Percentiles rank a stretch among this genome's conserved stretches.
Evolutionary conservation across 2,329 filamentous ascomycete species (phyloP).

Genomic region (Nothomitra cinnamomea): DNA sequence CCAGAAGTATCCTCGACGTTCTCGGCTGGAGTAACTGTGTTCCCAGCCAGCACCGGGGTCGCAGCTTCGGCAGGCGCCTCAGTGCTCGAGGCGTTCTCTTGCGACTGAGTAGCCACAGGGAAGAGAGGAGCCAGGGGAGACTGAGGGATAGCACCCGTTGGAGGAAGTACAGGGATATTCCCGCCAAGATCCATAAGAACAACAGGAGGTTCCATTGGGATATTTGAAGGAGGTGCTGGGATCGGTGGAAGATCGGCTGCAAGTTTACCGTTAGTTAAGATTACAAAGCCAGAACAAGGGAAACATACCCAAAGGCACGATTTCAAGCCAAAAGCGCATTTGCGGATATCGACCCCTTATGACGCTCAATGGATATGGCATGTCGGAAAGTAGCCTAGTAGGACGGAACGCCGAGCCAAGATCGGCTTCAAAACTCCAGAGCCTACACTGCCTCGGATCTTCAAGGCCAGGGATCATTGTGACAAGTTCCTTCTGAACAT

Average conservation of each 20-base stretch:
- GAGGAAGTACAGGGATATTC: background rate
- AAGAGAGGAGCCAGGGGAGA: background rate
- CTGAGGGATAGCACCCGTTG: background rate
- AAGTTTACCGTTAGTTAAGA: background rate
- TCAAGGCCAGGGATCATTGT: constrained; percentile 16
- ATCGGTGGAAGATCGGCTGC: background rate
- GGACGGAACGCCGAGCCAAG: background rate
- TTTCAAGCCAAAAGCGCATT: constrained; percentile 5
- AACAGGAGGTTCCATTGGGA: background rate
- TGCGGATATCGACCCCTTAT: constrained; percentile 1
- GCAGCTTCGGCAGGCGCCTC: background rate
- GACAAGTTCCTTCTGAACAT: constrained; percentile 18
- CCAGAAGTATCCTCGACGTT: background rate
- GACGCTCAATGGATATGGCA: background rate
- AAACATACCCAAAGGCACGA: background rate
- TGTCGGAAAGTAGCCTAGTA: background rate
- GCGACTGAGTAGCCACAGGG: background rate
- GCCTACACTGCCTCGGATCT: constrained; percentile 23
- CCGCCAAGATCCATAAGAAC: background rate
- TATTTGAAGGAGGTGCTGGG: background rate
- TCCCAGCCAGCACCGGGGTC: background rate
- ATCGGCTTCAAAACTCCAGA: constrained; percentile 16
- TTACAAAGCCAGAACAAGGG: background rate
- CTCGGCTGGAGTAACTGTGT: background rate
- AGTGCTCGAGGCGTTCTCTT: background rate